Percentiles rank a stretch among this genome's conserved stretches.
Conservation (phyloP, 2,329 filamentous ascomycete genomes). For the Ambrosiella beaveri region DNA sequence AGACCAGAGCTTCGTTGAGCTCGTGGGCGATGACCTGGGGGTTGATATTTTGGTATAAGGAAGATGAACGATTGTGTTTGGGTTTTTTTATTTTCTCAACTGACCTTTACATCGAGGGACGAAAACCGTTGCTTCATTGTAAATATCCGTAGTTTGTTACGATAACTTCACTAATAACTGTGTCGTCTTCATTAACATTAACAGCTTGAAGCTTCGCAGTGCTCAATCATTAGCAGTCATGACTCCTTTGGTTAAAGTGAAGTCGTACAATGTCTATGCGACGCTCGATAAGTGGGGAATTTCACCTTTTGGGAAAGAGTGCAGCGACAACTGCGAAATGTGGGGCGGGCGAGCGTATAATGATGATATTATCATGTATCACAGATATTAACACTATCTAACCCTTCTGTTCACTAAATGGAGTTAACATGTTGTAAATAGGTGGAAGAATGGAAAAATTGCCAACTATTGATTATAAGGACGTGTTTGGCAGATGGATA, state of each 20-base stretch:
- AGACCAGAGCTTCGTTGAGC: slow-evolving; percentile 58
- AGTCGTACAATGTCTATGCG: background rate
- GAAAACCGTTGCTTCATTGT: slow-evolving; percentile 67
- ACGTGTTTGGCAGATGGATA: no score
- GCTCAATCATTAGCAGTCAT: no score
- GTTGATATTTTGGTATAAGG: slow-evolving; percentile 3
- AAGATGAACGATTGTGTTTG: no score
- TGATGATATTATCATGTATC: background rate
- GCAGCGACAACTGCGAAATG: background rate
- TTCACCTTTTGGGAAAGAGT: background rate
- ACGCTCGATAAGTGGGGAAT: background rate
- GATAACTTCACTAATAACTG: background rate
- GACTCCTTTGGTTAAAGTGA: background rate
- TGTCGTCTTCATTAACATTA: no score
- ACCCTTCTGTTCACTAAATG: background rate
- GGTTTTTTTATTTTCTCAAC: background rate
- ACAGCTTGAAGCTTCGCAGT: background rate
- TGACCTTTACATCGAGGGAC: slow-evolving; percentile 58
- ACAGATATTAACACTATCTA: background rate
- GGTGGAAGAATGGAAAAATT: background rate
- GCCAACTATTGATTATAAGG: no score
- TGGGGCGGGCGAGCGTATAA: background rate
- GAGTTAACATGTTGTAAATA: background rate
- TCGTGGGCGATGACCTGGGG: slow-evolving; percentile 80
- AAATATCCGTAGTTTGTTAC: background rate